Percentiles rank a stretch among this genome's conserved stretches.
phyloP scores from a whole-genome alignment of 441 rosid genomes.

The Erysimum pusillum region DNA sequence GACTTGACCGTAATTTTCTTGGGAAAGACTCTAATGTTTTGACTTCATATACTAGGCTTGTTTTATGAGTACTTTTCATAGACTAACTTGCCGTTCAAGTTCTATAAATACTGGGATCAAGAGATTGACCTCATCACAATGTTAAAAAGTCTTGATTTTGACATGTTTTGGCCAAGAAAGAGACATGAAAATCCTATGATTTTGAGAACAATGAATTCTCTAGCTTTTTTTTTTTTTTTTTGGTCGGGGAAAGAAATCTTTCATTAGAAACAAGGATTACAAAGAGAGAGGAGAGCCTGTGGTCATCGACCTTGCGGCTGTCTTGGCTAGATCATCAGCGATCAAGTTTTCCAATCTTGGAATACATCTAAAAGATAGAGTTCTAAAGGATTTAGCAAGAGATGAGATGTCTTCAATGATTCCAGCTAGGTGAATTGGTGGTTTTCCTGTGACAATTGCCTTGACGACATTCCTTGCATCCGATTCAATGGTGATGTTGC shows the following conservation, averaged over 20 bases:
- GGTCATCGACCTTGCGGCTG: no score
- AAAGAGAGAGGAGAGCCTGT: no score
- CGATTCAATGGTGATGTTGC: no score
- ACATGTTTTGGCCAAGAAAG: conserved; percentile 2
- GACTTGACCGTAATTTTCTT: conserved; percentile 41
- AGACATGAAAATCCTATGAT: conserved; percentile 3
- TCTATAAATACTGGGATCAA: conserved; percentile 13
- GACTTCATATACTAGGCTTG: conserved; percentile 13
- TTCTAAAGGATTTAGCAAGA: no score
- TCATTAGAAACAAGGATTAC: no score
- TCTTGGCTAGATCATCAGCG: no score
- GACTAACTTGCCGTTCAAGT: conserved; percentile 45
- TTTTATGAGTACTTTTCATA: conserved; percentile 32
- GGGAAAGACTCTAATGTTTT: conserved; percentile 37
- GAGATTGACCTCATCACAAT: conserved; percentile 30
- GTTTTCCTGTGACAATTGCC: no score
- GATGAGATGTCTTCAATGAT: no score
- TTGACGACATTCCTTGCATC: no score
- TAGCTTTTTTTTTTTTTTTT: neutral
- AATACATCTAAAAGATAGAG: no score
- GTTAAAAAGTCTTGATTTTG: conserved; percentile 35
- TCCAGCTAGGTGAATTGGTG: no score
- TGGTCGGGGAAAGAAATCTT: neutral
- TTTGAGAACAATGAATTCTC: neutral
- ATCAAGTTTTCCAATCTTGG: no score